phyloP scores from a whole-genome alignment of 176 grass and related monocot genomes.

The Oryza glaberrima region DNA sequence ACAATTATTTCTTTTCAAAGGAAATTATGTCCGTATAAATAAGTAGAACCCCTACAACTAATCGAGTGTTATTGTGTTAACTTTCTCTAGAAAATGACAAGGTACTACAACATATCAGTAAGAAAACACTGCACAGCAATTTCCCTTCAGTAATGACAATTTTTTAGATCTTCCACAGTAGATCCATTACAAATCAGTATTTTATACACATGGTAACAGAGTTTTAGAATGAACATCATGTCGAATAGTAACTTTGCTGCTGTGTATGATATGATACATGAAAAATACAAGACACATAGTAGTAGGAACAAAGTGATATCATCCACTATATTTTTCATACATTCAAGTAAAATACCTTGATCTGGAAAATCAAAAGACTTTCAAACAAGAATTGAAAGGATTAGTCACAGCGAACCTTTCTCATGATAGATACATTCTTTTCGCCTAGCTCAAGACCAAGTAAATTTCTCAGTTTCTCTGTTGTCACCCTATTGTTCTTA shows the following conservation, averaged over 20 bases:
- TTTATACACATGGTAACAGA: conserved; percentile 28
- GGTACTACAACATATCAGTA: conserved; percentile 19
- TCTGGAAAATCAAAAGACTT: not conserved
- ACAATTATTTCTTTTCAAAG: conserved; percentile 14
- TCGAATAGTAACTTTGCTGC: conserved; percentile 15
- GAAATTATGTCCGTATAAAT: conserved; percentile 5
- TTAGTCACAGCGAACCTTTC: conserved; percentile 53
- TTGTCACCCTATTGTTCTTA: conserved; percentile 30
- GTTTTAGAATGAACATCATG: conserved; percentile 20
- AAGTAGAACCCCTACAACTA: not conserved
- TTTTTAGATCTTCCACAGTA: conserved; percentile 33
- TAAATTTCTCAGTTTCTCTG: conserved; percentile 41
- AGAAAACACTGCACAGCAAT: conserved; percentile 11
- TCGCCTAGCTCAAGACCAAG: conserved; percentile 46
- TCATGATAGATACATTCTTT: conserved; percentile 41
- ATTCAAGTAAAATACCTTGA: conserved; percentile 17
- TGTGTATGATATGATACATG: conserved; percentile 34
- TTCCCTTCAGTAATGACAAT: conserved; percentile 25
- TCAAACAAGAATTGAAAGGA: conserved; percentile 29
- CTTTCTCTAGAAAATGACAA: conserved; percentile 7
- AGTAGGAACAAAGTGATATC: conserved; percentile 9
- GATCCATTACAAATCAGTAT: conserved; percentile 44
- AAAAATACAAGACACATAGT: conserved; percentile 37
- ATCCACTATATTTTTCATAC: conserved; percentile 24
- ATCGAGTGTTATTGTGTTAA: not conserved